Evolutionary conservation across 2,329 filamentous ascomycete species (phyloP), one percentile per base, ranked within the genome.

Genomic region (Xylariomycetidae sp.): DNA sequence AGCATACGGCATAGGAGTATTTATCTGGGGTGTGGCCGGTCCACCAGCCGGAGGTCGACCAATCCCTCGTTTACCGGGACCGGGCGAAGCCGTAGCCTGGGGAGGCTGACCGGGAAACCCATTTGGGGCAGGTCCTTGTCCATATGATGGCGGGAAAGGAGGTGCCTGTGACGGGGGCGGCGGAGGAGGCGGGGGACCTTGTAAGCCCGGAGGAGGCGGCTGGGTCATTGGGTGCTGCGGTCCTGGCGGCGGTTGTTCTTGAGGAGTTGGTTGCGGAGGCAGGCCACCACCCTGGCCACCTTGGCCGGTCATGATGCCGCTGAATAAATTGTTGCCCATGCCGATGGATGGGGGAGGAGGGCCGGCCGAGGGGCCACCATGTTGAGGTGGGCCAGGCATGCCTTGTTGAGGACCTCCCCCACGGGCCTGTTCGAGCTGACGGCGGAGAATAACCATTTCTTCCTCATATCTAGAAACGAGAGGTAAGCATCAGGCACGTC

Each of bases 381-480:
- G 86, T 54, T 84, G 82, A 40, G 82, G 76, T 25, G 81, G 80
- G 12, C 80, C 83, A 42, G 75, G 74, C 54, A 88, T 79, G 41
- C 64, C 66, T 37, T 70, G 64, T 46, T 73, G 71, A 37, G 72
- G 69, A 20, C 66, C 71, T 31, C 74, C 73, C 48, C 78, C 78
- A 42, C 88, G 82, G 42, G 83, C 79, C 45, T 81, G 76, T 36
- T 78, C 89, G 32, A 98, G 80, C 63, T 97, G 90, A 54, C 88
- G 85, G 57, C 87, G 86, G 50, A 98, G 76, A 54, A 84, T 77
- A 45, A 75, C 71, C 41, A 97, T 85, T 56, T 97, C 88, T 46
- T 94, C 88, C 57, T 98, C 92, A 57, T 97, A 97, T 57, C 90
- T 97, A 52, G n/a, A n/a, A n/a, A n/a, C n/a, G n/a, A n/a, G n/a